Conservation (phyloP, 2,329 filamentous ascomycete genomes). For the Diplodia sapinea region DNA sequence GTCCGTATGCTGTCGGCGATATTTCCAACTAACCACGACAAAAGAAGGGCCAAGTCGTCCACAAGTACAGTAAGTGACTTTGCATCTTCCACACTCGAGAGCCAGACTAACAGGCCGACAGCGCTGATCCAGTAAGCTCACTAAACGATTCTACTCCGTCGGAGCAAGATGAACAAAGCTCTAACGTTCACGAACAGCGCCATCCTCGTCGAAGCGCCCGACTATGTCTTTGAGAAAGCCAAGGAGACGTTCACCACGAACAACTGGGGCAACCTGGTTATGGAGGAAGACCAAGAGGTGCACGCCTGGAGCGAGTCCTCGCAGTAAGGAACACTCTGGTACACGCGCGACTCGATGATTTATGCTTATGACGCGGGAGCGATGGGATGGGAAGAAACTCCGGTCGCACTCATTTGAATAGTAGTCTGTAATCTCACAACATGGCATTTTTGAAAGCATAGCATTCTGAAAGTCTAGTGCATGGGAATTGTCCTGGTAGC, state of each 20-base stretch:
- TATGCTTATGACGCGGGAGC: conserved; percentile 2
- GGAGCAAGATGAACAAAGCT: background rate
- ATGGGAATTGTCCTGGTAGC: too few relatives aligned
- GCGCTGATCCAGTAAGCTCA: conserved; percentile 51
- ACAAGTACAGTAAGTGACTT: conserved; percentile 72
- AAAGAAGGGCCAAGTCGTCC: conserved; percentile 75
- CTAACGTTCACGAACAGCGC: conserved; percentile 59
- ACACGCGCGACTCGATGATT: background rate
- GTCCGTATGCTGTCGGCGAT: background rate
- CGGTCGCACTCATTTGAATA: background rate
- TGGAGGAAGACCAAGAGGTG: conserved; percentile 80
- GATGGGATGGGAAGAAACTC: background rate
- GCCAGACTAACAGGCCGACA: conserved; percentile 37
- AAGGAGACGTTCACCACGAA: conserved; percentile 59
- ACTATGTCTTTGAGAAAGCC: conserved; percentile 70
- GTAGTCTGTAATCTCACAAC: background rate
- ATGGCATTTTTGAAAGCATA: background rate
- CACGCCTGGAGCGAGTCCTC: conserved; percentile 34
- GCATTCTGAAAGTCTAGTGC: background rate
- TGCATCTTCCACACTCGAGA: conserved; percentile 15
- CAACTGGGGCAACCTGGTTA: conserved; percentile 64
- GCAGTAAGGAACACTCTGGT: background rate
- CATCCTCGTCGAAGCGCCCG: conserved; percentile 76
- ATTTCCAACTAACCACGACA: conserved; percentile 5
- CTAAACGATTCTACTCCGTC: conserved; percentile 28